These are phyloP conservation scores for Penicillium frequentans DNA, from an alignment of 2,329 filamentous ascomycete species.

Conservation along the genomic window DNA sequence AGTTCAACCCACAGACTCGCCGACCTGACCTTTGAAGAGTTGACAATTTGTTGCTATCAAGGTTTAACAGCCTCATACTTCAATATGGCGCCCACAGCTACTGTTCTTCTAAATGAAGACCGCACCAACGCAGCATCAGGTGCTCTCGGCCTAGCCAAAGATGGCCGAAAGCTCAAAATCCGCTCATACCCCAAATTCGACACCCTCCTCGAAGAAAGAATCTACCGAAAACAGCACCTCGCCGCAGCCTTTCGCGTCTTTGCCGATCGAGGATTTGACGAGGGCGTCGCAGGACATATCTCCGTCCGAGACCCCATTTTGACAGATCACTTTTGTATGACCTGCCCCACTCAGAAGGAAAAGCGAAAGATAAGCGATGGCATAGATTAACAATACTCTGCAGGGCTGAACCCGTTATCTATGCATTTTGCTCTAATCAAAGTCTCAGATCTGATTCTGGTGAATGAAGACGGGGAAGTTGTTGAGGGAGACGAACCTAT, in stretches of 20 bases:
- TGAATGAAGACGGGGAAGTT: constrained; percentile 46
- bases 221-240: constrained; percentile 61
- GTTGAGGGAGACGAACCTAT: constrained; percentile 44
- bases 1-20: no score
- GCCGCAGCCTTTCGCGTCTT: constrained; percentile 69
- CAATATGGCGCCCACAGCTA: not conserved
- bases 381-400: not conserved
- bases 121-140: not conserved
- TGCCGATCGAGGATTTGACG: constrained; percentile 63
- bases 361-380: not conserved
- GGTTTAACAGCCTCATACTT: no score
- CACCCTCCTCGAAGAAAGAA: constrained; percentile 56
- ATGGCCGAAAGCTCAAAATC: constrained; percentile 2
- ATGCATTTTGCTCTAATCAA: constrained; percentile 53
- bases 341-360: no score
- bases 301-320: constrained; percentile 66
- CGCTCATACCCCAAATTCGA: constrained; percentile 42
- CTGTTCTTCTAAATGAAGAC: not conserved
- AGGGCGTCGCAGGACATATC: constrained; percentile 70
- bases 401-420: constrained; percentile 63
- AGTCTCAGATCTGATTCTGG: constrained; percentile 42
- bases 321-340: constrained; percentile 55
- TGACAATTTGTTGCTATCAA: no score
- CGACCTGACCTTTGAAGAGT: no score
- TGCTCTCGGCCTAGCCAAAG: not conserved